Evolutionary conservation across 345 rosid species (phyloP).

Genomic region (Eutrema yunnanense): DNA sequence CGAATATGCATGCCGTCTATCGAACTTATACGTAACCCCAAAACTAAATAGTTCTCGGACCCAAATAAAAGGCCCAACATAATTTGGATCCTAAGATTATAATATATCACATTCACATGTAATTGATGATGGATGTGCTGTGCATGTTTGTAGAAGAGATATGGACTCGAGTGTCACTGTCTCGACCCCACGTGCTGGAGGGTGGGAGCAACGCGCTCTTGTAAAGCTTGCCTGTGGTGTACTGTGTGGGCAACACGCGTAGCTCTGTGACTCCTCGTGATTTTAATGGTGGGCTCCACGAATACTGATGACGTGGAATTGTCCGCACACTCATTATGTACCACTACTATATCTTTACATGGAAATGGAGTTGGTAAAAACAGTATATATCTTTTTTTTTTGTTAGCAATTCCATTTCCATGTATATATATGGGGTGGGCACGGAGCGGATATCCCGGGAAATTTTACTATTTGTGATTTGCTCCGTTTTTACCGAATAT

Average conservation of each 20-base stretch:
- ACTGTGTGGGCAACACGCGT: conserved; percentile 18
- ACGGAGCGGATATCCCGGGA: no score
- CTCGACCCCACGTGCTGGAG: conserved; percentile 19
- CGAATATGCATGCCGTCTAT: no score
- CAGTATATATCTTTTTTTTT: no score
- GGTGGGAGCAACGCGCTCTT: conserved; percentile 22
- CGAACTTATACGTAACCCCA: background rate
- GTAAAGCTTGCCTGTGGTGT: conserved; percentile 4
- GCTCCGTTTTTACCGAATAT: no score
- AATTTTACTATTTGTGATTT: no score
- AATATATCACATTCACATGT: background rate
- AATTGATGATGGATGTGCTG: background rate
- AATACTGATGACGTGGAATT: conserved; percentile 3
- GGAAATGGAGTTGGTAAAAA: background rate
- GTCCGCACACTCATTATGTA: background rate
- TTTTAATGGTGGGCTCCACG: background rate
- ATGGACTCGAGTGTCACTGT: background rate
- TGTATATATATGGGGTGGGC: no score
- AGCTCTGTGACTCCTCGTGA: conserved; percentile 10
- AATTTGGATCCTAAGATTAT: background rate
- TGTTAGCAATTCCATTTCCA: no score
- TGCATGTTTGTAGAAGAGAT: background rate
- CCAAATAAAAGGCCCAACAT: background rate
- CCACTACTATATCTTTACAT: background rate
- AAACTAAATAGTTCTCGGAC: background rate